phyloP scores from a whole-genome alignment of 73 alveolate genomes.

The Symbiodinium pilosum region DNA sequence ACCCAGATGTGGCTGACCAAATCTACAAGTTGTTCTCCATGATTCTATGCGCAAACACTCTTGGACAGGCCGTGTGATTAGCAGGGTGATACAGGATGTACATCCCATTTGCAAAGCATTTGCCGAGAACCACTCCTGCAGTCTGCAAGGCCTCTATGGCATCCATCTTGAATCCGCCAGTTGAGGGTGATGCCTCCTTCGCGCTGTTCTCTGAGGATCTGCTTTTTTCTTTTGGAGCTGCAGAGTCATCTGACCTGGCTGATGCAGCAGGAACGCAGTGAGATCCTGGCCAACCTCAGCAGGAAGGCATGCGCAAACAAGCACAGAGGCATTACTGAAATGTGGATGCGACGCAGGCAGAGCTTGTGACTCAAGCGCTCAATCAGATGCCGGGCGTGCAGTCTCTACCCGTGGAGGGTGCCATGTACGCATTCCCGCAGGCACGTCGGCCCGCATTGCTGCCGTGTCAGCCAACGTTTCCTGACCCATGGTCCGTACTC shows the following conservation, averaged over 20 bases:
- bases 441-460: neutral
- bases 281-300: conserved; percentile 79
- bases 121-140: neutral
- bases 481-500: neutral
- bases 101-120: neutral
- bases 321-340: conserved; percentile 21
- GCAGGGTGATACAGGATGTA: neutral
- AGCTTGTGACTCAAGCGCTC: conserved; percentile 67
- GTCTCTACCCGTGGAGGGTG: conserved; percentile 96
- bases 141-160: conserved; percentile 72
- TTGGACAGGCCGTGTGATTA: conserved; percentile 96
- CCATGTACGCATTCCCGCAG: conserved; percentile 97
- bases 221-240: neutral
- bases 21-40: conserved; percentile 97
- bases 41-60: conserved; percentile 97
- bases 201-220: conserved; percentile 42
- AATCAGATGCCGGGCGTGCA: conserved; percentile 95
- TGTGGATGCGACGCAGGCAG: neutral
- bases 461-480: no score
- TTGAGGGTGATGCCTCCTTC: conserved; percentile 61
- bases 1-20: conserved; percentile 95
- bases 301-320: conserved; percentile 2
- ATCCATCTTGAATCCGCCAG: conserved; percentile 74
- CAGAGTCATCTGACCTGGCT: neutral
- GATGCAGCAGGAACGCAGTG: conserved; percentile 75